Evolutionary conservation across 2,329 filamentous ascomycete species (phyloP).

Genomic region (Cladosporium sp.): DNA sequence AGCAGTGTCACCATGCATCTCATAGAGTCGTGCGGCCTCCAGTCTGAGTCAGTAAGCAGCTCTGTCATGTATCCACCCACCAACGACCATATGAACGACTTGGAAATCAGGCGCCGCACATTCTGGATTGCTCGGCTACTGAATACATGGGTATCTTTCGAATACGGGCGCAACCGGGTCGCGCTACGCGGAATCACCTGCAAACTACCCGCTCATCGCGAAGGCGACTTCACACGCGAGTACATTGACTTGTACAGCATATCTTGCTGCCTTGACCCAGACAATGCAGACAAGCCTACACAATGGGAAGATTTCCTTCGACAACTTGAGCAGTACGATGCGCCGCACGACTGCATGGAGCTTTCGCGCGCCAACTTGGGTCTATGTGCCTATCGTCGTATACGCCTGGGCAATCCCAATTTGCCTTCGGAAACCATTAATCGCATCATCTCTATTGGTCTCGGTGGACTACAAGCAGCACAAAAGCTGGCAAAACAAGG

Average conservation of each 20-base stretch:
- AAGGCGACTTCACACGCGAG: slow-evolving; percentile 44
- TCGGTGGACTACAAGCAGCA: slow-evolving; percentile 46
- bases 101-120: slow-evolving; percentile 27
- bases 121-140: slow-evolving; percentile 53
- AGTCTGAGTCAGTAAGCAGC: slow-evolving; percentile 35
- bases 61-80: slow-evolving; percentile 24
- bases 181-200: slow-evolving; percentile 45
- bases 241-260: slow-evolving; percentile 51
- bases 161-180: slow-evolving; percentile 53
- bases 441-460: slow-evolving; percentile 45
- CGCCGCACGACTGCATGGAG: slow-evolving; percentile 28
- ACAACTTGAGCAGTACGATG: slow-evolving; percentile 28
- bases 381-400: slow-evolving; percentile 52
- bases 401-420: slow-evolving; percentile 48
- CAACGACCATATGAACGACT: slow-evolving; percentile 20
- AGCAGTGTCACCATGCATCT: slow-evolving; percentile 57
- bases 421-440: slow-evolving; percentile 43
- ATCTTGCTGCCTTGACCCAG: slow-evolving; percentile 53
- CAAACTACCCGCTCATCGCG: slow-evolving; percentile 35
- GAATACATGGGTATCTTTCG: slow-evolving; percentile 58
- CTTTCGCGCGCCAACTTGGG: slow-evolving; percentile 51
- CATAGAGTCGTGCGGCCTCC: slow-evolving; percentile 50
- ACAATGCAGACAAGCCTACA: slow-evolving; percentile 27
- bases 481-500: slow-evolving; percentile 42
- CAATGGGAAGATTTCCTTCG: slow-evolving; percentile 32